Evolutionary conservation across 176 grass and related monocot genomes (phyloP).

Genomic region (Thinopyrum elongatum): DNA sequence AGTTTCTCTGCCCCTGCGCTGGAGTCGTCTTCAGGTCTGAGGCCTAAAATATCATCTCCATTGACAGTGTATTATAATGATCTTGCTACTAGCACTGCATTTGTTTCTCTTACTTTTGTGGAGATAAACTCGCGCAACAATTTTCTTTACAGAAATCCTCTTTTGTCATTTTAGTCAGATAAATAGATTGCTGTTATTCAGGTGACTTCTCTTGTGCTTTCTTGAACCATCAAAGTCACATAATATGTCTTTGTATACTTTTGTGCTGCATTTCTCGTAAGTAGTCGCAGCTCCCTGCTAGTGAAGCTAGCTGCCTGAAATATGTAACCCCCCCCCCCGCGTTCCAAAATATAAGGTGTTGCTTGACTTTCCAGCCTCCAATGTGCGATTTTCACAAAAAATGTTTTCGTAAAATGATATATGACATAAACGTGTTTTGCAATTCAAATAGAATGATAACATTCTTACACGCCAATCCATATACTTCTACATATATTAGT

Average conservation of each 20-base stretch:
- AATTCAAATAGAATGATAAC: neutral
- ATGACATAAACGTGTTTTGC: neutral
- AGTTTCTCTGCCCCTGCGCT: conserved; percentile 88
- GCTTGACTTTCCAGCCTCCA: neutral
- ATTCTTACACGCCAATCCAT: neutral
- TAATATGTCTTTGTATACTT: neutral
- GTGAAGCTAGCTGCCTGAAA: neutral
- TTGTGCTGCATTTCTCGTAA: conserved; percentile 16
- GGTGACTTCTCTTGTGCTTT: conserved; percentile 8
- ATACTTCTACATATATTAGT: neutral
- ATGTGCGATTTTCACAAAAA: neutral
- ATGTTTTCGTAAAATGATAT: neutral
- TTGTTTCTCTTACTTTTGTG: conserved; percentile 9
- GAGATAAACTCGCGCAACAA: conserved; percentile 5
- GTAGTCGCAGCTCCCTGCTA: conserved; percentile 2
- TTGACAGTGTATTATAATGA: conserved; percentile 9
- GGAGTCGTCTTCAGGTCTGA: conserved; percentile 93
- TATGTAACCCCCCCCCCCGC: neutral
- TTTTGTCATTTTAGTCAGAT: conserved; percentile 9
- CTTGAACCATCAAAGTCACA: neutral
- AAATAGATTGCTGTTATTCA: neutral
- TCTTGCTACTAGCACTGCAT: neutral
- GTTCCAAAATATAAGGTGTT: neutral
- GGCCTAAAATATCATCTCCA: conserved; percentile 3
- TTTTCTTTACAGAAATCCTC: neutral